Evolutionary conservation across 1,284 basidiomycete species (phyloP).

Genomic region (Sporisorium reilianum): DNA sequence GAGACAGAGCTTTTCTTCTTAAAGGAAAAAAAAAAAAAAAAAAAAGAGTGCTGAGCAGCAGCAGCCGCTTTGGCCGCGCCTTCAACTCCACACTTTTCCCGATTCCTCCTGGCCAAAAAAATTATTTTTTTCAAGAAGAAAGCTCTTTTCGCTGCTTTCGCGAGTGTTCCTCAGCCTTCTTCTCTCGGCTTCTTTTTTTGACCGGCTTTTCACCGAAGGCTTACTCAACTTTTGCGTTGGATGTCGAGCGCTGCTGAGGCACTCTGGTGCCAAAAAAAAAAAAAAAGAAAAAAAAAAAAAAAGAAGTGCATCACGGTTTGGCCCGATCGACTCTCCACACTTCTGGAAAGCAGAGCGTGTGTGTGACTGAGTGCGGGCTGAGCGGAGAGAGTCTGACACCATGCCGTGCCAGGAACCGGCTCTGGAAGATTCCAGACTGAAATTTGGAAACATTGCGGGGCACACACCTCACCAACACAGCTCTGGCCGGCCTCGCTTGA

Average conservation of each 20-base stretch:
- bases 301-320: conserved; percentile 45
- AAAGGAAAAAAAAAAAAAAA: not conserved
- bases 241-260: conserved; percentile 8
- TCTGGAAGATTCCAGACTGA: conserved; percentile 42
- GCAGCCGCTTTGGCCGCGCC: not conserved
- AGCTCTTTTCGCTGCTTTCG: conserved; percentile 4
- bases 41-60: not conserved
- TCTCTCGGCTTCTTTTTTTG: conserved; percentile 25
- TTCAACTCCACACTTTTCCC: conserved; percentile 6
- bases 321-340: conserved; percentile 22
- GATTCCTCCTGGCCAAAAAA: not conserved
- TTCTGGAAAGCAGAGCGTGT: not conserved
- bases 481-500: not conserved
- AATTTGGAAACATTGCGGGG: not conserved
- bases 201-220: conserved; percentile 20
- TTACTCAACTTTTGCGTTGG: conserved; percentile 13
- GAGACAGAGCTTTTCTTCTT: not conserved
- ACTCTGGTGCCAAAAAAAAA: not conserved
- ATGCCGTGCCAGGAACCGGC: not conserved
- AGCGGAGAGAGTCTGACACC: conserved; percentile 10
- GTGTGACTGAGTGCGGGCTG: conserved; percentile 16
- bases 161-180: conserved; percentile 27
- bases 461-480: not conserved
- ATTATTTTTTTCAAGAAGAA: not conserved
- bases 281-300: not conserved